Percentiles rank a stretch among this genome's conserved stretches.
phyloP scores from a whole-genome alignment of 2,329 filamentous ascomycete species.

The Akanthomyces dipterigenus region DNA sequence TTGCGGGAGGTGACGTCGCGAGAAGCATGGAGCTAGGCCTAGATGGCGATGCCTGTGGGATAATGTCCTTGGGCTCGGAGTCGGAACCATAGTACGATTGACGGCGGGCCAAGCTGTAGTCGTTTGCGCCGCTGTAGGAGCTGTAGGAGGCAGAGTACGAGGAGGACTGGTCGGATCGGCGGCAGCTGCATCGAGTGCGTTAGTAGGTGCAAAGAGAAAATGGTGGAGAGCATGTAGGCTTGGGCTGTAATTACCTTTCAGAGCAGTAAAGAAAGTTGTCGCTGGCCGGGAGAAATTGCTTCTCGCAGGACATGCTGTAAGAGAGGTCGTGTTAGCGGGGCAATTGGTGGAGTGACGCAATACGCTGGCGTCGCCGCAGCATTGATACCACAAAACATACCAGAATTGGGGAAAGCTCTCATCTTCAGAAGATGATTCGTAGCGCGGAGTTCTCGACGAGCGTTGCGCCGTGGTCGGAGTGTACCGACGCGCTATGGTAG shows the following conservation, averaged over 20 bases:
- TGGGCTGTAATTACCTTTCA: constrained; percentile 40
- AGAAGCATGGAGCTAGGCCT: constrained; percentile 50
- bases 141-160: constrained; percentile 19
- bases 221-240: not conserved
- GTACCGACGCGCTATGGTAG: constrained; percentile 38
- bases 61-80: constrained; percentile 53
- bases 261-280: constrained; percentile 57
- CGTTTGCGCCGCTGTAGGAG: constrained; percentile 21
- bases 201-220: constrained; percentile 16
- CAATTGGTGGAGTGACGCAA: constrained; percentile 14
- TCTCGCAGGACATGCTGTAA: constrained; percentile 59
- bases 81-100: constrained; percentile 40
- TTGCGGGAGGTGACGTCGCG: constrained; percentile 44
- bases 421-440: constrained; percentile 49
- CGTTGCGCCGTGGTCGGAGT: constrained; percentile 43
- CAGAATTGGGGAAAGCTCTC: constrained; percentile 61
- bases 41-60: constrained; percentile 57
- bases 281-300: constrained; percentile 55
- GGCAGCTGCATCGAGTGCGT: constrained; percentile 37
- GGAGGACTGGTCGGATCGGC: constrained; percentile 41
- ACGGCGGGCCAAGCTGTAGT: constrained; percentile 28
- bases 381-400: constrained; percentile 35
- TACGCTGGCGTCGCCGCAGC: constrained; percentile 8
- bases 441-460: constrained; percentile 44
- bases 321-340: constrained; percentile 17